Conservation (phyloP, 768 basidiomycete genomes). For the Suillus cothurnatus region DNA sequence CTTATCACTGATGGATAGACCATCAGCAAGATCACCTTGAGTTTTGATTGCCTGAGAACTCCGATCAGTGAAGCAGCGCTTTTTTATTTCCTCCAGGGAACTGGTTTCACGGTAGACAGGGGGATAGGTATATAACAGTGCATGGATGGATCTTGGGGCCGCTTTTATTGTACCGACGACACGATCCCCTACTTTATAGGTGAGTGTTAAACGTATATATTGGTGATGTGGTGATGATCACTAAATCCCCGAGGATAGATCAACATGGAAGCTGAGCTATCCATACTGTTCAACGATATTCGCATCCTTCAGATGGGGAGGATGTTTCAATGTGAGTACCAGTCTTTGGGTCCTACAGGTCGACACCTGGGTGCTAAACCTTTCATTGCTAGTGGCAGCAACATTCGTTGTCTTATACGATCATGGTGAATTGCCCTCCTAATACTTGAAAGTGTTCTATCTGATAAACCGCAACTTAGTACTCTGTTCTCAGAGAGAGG, state of each 20-base stretch:
- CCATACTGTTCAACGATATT: constrained; percentile 2
- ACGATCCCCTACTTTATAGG: background rate
- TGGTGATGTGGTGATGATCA: background rate
- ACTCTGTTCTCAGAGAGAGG: constrained; percentile 4
- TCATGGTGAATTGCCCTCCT: constrained; percentile 1
- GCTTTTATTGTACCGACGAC: background rate
- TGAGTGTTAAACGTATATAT: background rate
- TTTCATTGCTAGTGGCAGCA: constrained; percentile 7
- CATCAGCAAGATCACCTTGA: background rate
- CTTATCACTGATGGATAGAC: background rate
- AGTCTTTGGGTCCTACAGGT: background rate
- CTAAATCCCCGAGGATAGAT: background rate
- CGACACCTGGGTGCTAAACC: background rate
- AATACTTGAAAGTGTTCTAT: background rate
- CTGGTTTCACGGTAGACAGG: background rate
- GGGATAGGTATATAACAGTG: background rate
- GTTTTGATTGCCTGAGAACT: background rate
- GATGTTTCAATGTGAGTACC: constrained; percentile 12
- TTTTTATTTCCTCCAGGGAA: background rate
- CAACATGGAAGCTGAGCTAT: constrained; percentile 11
- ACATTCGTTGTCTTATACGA: constrained; percentile 10
- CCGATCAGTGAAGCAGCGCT: background rate
- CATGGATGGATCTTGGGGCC: background rate
- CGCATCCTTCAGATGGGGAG: constrained; percentile 11
- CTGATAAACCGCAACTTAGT: background rate